Evolutionary conservation across 257 asterid species (phyloP).

Genomic region (Fraxinus excelsior): DNA sequence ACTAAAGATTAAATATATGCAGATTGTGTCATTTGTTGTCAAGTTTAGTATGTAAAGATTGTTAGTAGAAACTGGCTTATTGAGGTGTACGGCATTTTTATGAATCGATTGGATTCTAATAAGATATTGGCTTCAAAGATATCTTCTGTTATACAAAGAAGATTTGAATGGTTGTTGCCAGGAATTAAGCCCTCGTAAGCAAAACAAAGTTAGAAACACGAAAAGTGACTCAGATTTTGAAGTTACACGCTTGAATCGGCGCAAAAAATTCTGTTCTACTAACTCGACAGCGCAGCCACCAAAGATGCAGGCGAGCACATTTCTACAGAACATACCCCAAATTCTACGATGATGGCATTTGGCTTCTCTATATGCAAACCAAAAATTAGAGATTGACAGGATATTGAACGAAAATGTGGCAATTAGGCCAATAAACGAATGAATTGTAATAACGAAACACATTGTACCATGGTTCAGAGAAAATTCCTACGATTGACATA

Average conservation of each 20-base stretch:
- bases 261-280: too few species aligned
- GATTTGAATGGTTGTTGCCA: background rate
- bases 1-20: background rate
- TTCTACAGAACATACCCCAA: background rate
- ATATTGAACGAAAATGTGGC: background rate
- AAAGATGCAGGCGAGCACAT: background rate
- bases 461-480: background rate
- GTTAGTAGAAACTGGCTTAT: conserved; percentile 5
- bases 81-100: background rate
- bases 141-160: background rate
- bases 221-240: too few species aligned
- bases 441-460: background rate
- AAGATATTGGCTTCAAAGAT: background rate
- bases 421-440: background rate
- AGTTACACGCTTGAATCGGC: background rate
- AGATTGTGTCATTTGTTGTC: conserved; percentile 1
- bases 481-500: conserved; percentile 10
- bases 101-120: background rate
- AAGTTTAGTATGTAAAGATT: conserved; percentile 26
- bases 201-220: too few species aligned
- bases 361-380: background rate
- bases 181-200: too few species aligned
- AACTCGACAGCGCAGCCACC: background rate
- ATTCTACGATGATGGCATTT: background rate
- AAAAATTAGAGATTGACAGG: background rate